Conservation (phyloP, 2,329 filamentous ascomycete species). For the Aschersonia sp. region DNA sequence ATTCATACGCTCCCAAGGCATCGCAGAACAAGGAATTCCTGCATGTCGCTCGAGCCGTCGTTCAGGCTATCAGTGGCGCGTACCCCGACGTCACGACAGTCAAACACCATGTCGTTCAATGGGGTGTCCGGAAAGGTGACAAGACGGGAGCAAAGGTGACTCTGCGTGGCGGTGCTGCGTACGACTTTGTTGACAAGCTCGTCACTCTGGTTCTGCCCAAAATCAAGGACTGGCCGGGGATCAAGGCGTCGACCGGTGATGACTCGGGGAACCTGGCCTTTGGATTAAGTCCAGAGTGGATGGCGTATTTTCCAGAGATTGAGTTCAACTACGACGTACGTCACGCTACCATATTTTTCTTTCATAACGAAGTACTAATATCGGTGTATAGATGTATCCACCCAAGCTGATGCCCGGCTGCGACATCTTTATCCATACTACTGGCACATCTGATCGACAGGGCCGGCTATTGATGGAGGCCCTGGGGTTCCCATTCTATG, state of each 20-base stretch:
- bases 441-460: conserved; percentile 72
- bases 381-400: conserved; percentile 36
- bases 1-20: conserved; percentile 58
- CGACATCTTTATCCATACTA: conserved; percentile 71
- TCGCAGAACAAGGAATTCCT: conserved; percentile 58
- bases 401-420: conserved; percentile 69
- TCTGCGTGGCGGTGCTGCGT: conserved; percentile 65
- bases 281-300: conserved; percentile 60
- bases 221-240: conserved; percentile 89
- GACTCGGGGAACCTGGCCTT: conserved; percentile 75
- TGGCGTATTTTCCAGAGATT: conserved; percentile 82
- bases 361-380: conserved; percentile 4
- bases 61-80: conserved; percentile 75
- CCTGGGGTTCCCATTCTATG: conserved; percentile 54
- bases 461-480: conserved; percentile 52
- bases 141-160: conserved; percentile 64
- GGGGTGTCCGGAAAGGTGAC: conserved; percentile 57
- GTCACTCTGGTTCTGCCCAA: conserved; percentile 82
- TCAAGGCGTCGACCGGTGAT: conserved; percentile 55
- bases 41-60: conserved; percentile 66
- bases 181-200: conserved; percentile 81
- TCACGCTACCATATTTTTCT: conserved; percentile 8
- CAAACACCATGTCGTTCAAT: conserved; percentile 57
- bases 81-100: conserved; percentile 56
- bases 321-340: conserved; percentile 90